phyloP scores from a whole-genome alignment of 1,139 yeast genomes.

The Yamadazyma taylorii region DNA sequence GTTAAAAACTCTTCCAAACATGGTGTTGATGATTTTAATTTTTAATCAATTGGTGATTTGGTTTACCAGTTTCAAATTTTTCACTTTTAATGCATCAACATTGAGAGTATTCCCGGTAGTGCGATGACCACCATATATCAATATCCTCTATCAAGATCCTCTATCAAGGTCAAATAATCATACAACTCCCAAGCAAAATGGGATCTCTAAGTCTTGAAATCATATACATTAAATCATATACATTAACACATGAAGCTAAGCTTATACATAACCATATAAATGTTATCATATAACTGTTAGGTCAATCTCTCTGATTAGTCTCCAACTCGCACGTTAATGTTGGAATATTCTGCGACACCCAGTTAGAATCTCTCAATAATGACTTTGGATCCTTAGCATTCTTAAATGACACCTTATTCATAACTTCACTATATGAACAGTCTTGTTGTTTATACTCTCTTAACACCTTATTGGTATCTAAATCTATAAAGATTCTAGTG shows the following conservation, averaged over 20 bases:
- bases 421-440: slow-evolving; percentile 59
- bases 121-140: too few relatives aligned
- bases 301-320: slow-evolving; percentile 3
- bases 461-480: slow-evolving; percentile 60
- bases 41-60: too few relatives aligned
- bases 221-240: too few relatives aligned
- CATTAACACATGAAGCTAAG: too few relatives aligned
- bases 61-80: slow-evolving; percentile 3
- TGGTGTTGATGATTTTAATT: slow-evolving; percentile 1
- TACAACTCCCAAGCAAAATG: too few relatives aligned
- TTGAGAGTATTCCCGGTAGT: too few relatives aligned
- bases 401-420: slow-evolving; percentile 35
- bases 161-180: too few relatives aligned
- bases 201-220: too few relatives aligned
- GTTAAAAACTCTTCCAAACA: slow-evolving; percentile 8
- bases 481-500: slow-evolving; percentile 80
- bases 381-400: slow-evolving; percentile 69
- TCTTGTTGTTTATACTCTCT: slow-evolving; percentile 82
- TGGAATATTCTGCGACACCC: slow-evolving; percentile 70
- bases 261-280: too few relatives aligned
- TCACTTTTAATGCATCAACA: not conserved
- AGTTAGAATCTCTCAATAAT: slow-evolving; percentile 73
- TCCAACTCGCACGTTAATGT: slow-evolving; percentile 24
- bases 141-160: too few relatives aligned
- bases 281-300: too few relatives aligned